Conservation (phyloP, 805 yeast genomes). For the Myxozyma neotropica region DNA sequence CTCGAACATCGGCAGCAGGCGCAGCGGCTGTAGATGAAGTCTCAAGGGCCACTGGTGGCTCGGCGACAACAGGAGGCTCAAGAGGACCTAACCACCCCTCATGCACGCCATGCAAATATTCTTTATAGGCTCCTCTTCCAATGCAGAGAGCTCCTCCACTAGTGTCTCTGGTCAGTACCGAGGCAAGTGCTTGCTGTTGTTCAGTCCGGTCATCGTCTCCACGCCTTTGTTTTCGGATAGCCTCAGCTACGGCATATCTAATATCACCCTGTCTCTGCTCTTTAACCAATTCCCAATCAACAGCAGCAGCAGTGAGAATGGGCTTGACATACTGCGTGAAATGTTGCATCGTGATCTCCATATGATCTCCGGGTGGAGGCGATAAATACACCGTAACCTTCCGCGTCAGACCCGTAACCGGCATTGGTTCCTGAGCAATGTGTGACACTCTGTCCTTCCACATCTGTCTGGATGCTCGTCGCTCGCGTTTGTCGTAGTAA, state of each 20-base stretch:
- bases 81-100: constrained; percentile 95
- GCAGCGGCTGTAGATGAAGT: constrained; percentile 8
- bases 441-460: constrained; percentile 65
- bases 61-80: constrained; percentile 52
- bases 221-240: constrained; percentile 69
- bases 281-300: constrained; percentile 76
- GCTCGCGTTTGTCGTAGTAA: constrained; percentile 76
- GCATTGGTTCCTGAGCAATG: constrained; percentile 53
- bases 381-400: constrained; percentile 81
- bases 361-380: constrained; percentile 94
- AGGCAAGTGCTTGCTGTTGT: constrained; percentile 32
- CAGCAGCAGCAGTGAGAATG: constrained; percentile 74
- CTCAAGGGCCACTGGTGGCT: constrained; percentile 45
- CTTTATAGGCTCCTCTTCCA: constrained; percentile 96
- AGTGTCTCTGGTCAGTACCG: constrained; percentile 46
- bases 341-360: constrained; percentile 70
- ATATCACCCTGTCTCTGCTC: constrained; percentile 90
- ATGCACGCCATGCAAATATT: constrained; percentile 84
- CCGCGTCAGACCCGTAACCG: constrained; percentile 56
- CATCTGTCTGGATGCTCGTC: constrained; percentile 60
- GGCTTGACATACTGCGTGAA: constrained; percentile 86
- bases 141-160: constrained; percentile 85
- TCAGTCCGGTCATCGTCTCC: constrained; percentile 42
- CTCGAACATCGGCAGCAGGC: constrained; percentile 6
- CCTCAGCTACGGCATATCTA: constrained; percentile 77